Evolutionary conservation across 139 green algal species (phyloP).

Genomic region (Coelastrella sp.): DNA sequence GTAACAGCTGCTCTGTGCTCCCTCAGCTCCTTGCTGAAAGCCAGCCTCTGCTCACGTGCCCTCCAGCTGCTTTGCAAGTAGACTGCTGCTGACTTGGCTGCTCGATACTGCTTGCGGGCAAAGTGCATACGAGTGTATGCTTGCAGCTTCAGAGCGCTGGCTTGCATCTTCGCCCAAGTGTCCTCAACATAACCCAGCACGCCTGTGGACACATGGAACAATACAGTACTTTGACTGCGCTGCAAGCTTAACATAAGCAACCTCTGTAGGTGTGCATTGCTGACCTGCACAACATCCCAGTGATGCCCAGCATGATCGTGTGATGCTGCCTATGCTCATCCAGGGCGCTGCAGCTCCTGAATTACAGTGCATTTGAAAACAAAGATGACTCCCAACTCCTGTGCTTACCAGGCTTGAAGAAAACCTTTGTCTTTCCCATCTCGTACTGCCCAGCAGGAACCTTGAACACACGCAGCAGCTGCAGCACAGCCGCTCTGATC

Average conservation of each 20-base stretch:
- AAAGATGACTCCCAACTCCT: too few species aligned
- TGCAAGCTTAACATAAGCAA: too few species aligned
- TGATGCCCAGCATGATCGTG: not conserved
- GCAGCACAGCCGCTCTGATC: slow-evolving; percentile 52
- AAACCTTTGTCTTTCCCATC: slow-evolving; percentile 85
- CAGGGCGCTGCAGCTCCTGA: too few species aligned
- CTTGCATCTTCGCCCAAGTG: slow-evolving; percentile 62
- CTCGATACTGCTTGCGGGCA: slow-evolving; percentile 34
- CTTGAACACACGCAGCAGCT: slow-evolving; percentile 77
- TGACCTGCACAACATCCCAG: not conserved
- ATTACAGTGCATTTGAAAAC: too few species aligned
- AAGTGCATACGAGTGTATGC: slow-evolving; percentile 55
- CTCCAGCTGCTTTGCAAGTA: slow-evolving; percentile 65
- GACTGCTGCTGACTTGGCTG: slow-evolving; percentile 21
- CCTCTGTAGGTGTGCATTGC: too few species aligned
- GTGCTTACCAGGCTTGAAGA: slow-evolving; percentile 75
- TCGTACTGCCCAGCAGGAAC: slow-evolving; percentile 72
- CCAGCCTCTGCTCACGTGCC: slow-evolving; percentile 26
- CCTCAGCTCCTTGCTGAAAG: slow-evolving; percentile 40
- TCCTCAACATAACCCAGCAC: slow-evolving; percentile 84
- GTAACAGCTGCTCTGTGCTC: slow-evolving; percentile 48
- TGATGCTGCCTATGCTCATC: too few species aligned
- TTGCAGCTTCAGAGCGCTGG: slow-evolving; percentile 45
- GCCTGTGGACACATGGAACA: slow-evolving; percentile 49
- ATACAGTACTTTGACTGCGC: not conserved